phyloP scores from a whole-genome alignment of 352 stramenopile genomes.

The Vaucheria bursata region DNA sequence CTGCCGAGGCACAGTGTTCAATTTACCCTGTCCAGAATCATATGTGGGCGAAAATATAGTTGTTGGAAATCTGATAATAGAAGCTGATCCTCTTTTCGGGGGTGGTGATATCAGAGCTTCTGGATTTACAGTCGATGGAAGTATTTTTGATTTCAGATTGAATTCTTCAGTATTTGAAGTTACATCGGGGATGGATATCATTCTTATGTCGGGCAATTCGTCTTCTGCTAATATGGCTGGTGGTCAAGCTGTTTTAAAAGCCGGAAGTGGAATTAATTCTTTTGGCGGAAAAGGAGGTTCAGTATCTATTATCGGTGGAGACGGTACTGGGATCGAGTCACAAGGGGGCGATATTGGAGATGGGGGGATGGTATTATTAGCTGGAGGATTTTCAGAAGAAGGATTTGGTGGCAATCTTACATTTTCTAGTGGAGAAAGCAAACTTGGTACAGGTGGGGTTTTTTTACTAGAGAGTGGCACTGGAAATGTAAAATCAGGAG shows the following conservation, averaged over 20 bases:
- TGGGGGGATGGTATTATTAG: constrained; percentile 61
- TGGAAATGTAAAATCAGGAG: constrained; percentile 13
- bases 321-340: constrained; percentile 59
- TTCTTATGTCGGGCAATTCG: constrained; percentile 34
- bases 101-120: constrained; percentile 50
- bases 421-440: constrained; percentile 13
- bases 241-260: constrained; percentile 42
- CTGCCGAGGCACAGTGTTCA: constrained; percentile 69
- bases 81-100: constrained; percentile 56
- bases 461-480: constrained; percentile 21
- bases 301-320: constrained; percentile 62
- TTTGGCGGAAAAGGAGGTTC: constrained; percentile 66
- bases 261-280: constrained; percentile 55
- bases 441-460: constrained; percentile 15
- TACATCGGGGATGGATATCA: constrained; percentile 46
- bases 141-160: constrained; percentile 50
- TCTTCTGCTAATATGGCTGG: constrained; percentile 37
- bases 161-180: constrained; percentile 49
- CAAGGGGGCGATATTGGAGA: constrained; percentile 62
- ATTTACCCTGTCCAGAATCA: constrained; percentile 66
- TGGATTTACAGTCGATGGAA: constrained; percentile 17
- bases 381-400: constrained; percentile 58
- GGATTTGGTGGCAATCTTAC: constrained; percentile 53
- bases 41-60: constrained; percentile 60
- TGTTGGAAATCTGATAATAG: constrained; percentile 56